Conservation (phyloP, 176 grass and related monocot species). For the Triticum dicoccoides region DNA sequence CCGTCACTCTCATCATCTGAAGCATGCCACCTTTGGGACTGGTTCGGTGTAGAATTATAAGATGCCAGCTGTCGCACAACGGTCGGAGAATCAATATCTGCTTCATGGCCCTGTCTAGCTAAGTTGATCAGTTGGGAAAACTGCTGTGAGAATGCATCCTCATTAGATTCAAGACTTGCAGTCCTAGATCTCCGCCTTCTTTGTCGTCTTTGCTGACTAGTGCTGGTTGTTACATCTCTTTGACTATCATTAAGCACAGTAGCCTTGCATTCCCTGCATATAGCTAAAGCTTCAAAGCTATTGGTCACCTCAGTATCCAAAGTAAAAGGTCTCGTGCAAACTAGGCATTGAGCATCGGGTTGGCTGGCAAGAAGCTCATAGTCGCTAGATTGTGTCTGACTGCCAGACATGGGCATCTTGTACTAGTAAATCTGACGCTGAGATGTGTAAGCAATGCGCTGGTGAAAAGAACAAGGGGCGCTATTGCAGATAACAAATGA, state of each 20-base stretch:
- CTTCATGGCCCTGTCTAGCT: slow-evolving; percentile 61
- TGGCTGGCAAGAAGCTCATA: not conserved
- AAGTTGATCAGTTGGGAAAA: slow-evolving; percentile 71
- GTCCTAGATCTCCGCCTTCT: slow-evolving; percentile 30
- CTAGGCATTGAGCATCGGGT: slow-evolving; percentile 58
- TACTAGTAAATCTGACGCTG: not conserved
- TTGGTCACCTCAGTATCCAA: slow-evolving; percentile 61
- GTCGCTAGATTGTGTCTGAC: not conserved
- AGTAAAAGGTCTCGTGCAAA: slow-evolving; percentile 72
- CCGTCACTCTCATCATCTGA: slow-evolving; percentile 57
- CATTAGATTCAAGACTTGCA: slow-evolving; percentile 32
- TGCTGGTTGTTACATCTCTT: slow-evolving; percentile 29
- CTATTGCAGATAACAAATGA: not conserved
- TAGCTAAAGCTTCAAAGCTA: slow-evolving; percentile 77
- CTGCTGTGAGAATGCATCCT: slow-evolving; percentile 53
- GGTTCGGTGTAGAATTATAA: slow-evolving; percentile 49
- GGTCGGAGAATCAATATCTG: slow-evolving; percentile 24
- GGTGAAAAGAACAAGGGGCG: not conserved
- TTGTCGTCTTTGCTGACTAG: slow-evolving; percentile 24
- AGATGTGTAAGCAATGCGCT: not conserved
- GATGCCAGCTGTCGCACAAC: slow-evolving; percentile 17
- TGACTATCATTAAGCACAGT: slow-evolving; percentile 43
- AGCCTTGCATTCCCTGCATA: slow-evolving; percentile 33
- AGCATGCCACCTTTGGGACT: slow-evolving; percentile 43
- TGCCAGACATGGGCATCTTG: slow-evolving; percentile 21